Evolutionary conservation across 1,139 yeast genomes (phyloP).

Genomic region (Kodamaea plutei): DNA sequence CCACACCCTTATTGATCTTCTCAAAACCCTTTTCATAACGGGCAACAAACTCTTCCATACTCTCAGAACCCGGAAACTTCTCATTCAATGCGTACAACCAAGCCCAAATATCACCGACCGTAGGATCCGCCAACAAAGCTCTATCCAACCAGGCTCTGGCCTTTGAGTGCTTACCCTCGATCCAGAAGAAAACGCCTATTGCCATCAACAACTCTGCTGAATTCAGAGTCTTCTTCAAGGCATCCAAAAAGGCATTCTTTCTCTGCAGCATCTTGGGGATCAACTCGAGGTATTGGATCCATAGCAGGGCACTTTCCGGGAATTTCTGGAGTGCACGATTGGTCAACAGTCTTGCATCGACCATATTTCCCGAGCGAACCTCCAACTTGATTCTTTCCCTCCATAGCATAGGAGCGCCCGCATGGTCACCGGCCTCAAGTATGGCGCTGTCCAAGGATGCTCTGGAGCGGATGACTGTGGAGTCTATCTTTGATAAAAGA

Average conservation of each 20-base stretch:
- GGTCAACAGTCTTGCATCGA: conserved; percentile 54
- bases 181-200: conserved; percentile 69
- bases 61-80: conserved; percentile 23
- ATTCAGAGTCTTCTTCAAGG: conserved; percentile 63
- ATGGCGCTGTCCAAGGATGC: conserved; percentile 71
- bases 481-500: conserved; percentile 48
- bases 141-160: conserved; percentile 77
- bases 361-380: conserved; percentile 38
- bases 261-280: conserved; percentile 53
- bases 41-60: conserved; percentile 15
- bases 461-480: conserved; percentile 58
- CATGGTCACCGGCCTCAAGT: conserved; percentile 26
- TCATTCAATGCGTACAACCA: conserved; percentile 50
- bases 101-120: conserved; percentile 75
- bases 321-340: conserved; percentile 57
- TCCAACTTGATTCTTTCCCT: conserved; percentile 60
- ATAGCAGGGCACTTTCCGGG: conserved; percentile 56
- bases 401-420: conserved; percentile 45
- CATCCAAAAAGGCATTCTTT: conserved; percentile 66
- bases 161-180: conserved; percentile 58
- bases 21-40: conserved; percentile 28
- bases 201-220: conserved; percentile 54
- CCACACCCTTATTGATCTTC: conserved; percentile 55
- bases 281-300: conserved; percentile 57
- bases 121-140: conserved; percentile 47